Evolutionary conservation across 306 rosid species (phyloP).

Genomic region (Fagus crenata): DNA sequence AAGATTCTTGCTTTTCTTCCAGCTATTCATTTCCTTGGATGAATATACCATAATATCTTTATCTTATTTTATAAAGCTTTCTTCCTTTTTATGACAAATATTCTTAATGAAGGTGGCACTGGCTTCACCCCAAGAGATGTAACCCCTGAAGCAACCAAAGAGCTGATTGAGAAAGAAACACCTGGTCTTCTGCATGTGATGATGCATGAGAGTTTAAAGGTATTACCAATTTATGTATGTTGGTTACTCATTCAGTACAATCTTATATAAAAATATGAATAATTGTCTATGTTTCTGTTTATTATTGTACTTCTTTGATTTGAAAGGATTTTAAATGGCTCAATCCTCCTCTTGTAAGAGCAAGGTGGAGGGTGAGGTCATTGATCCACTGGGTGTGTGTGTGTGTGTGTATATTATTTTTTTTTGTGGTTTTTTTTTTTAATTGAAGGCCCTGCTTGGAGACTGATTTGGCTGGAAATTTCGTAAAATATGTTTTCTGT

Average conservation of each 20-base stretch:
- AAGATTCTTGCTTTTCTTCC: slow-evolving; percentile 11
- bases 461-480: background rate
- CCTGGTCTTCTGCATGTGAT: slow-evolving; percentile 82
- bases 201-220: slow-evolving; percentile 96
- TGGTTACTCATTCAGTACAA: slow-evolving; percentile 10
- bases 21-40: slow-evolving; percentile 10
- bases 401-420: too few species aligned
- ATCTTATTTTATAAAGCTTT: slow-evolving; percentile 23
- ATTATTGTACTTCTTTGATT: background rate
- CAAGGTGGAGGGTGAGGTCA: too few species aligned
- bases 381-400: too few species aligned
- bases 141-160: slow-evolving; percentile 96
- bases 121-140: slow-evolving; percentile 78
- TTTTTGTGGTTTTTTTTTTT: background rate
- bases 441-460: background rate
- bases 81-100: slow-evolving; percentile 21
- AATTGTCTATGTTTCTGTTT: background rate
- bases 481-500: background rate
- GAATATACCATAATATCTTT: background rate
- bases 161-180: slow-evolving; percentile 81
- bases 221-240: slow-evolving; percentile 26
- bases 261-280: background rate
- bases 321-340: background rate
- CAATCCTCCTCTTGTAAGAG: too few species aligned
- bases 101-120: slow-evolving; percentile 71